A percentile compares a stretch with the other conserved stretches of the same genome.
phyloP scores from a whole-genome alignment of 176 grass and related monocot species.

The Melocanna baccifera region DNA sequence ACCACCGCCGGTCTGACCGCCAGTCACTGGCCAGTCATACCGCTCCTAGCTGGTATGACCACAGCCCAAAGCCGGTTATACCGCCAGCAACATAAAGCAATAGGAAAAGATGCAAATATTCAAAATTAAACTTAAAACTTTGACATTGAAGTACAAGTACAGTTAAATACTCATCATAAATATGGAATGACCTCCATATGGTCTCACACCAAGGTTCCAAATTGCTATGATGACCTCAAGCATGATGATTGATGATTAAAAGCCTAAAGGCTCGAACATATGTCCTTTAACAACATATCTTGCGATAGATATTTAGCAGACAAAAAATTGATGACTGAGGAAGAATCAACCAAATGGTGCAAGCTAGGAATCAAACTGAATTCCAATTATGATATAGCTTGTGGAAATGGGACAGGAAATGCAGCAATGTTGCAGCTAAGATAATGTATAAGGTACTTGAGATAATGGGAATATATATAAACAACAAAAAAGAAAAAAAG shows the following conservation, averaged over 20 bases:
- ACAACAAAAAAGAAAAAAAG: neutral
- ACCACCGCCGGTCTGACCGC: too few relatives aligned
- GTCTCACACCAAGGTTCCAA: too few relatives aligned
- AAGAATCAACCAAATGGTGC: neutral
- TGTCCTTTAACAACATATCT: neutral
- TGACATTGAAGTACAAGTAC: too few relatives aligned
- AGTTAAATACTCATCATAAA: too few relatives aligned
- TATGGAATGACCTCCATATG: too few relatives aligned
- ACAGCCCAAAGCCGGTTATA: too few relatives aligned
- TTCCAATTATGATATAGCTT: neutral
- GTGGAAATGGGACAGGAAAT: conserved; percentile 1
- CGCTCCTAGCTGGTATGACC: too few relatives aligned
- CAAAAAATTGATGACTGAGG: conserved; percentile 10
- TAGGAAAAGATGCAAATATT: too few relatives aligned
- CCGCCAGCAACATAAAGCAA: too few relatives aligned
- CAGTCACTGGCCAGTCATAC: too few relatives aligned
- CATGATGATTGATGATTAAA: neutral
- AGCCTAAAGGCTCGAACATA: neutral
- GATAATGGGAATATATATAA: neutral
- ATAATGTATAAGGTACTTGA: neutral
- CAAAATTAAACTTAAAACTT: too few relatives aligned
- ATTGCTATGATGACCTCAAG: neutral
- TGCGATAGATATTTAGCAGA: neutral
- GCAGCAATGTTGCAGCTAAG: neutral
- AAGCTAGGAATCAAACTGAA: neutral